These are phyloP conservation scores for Phytophthora tentaculata DNA, from an alignment of 352 stramenopile species.

Conservation along the genomic window DNA sequence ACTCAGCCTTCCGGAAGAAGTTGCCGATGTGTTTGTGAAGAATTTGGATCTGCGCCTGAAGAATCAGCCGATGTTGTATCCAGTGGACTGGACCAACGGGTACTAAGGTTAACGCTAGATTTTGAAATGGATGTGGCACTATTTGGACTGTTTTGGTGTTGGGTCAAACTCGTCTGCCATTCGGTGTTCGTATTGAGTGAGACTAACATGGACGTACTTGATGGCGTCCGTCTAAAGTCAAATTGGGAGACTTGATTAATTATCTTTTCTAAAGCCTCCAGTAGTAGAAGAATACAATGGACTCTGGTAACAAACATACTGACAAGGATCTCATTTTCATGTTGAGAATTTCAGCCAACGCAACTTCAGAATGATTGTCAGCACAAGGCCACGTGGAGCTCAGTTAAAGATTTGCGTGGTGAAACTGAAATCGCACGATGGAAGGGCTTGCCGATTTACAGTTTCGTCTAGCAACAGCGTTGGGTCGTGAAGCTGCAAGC, in stretches of 20 bases:
- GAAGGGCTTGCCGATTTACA: neutral
- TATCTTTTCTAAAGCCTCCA: too few species aligned
- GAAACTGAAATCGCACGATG: neutral
- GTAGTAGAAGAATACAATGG: too few species aligned
- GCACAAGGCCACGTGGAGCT: neutral
- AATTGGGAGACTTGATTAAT: too few species aligned
- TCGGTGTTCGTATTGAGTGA: too few species aligned
- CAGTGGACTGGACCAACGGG: conserved; percentile 56
- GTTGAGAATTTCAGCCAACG: too few species aligned
- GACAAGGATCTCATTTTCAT: too few species aligned
- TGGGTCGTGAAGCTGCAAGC: neutral
- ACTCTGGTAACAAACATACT: too few species aligned
- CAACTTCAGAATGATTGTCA: neutral
- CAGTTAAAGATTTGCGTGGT: conserved; percentile 1
- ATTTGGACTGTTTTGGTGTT: too few species aligned
- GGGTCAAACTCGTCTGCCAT: too few species aligned
- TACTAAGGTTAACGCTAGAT: conserved; percentile 54
- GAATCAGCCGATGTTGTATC: conserved; percentile 48
- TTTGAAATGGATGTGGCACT: too few species aligned
- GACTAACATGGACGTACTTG: too few species aligned
- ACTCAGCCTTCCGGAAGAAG: conserved; percentile 74
- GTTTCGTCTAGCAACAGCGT: neutral
- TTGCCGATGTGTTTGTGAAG: conserved; percentile 78
- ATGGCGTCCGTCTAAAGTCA: too few species aligned
- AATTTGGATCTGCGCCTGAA: conserved; percentile 58